These are phyloP conservation scores for Prunus mira DNA, from an alignment of 306 rosid species.

Conservation along the genomic window DNA sequence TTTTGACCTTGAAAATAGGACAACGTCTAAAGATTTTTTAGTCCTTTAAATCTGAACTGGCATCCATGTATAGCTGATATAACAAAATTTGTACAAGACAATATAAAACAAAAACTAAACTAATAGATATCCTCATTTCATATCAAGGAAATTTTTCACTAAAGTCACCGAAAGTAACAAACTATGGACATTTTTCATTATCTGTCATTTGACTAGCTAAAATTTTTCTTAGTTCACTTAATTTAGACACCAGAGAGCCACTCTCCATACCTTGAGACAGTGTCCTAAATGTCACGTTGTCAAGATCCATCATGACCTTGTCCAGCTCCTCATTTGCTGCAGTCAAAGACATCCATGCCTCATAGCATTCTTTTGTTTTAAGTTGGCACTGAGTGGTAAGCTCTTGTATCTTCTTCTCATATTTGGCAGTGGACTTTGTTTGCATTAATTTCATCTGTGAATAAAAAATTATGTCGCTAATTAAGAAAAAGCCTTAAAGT, in stretches of 20 bases:
- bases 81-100: not conserved
- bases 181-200: not conserved
- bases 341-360: slow-evolving; percentile 90
- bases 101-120: not conserved
- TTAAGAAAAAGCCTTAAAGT: slow-evolving; percentile 18
- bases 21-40: not conserved
- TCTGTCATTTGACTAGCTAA: not conserved
- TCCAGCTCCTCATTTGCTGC: slow-evolving; percentile 65
- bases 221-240: not conserved
- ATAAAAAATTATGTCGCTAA: slow-evolving; percentile 18
- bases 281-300: slow-evolving; percentile 62
- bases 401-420: slow-evolving; percentile 69
- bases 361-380: slow-evolving; percentile 79
- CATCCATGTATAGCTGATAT: not conserved
- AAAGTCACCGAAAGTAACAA: not conserved
- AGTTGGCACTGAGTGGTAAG: slow-evolving; percentile 59
- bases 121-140: not conserved
- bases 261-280: slow-evolving; percentile 51
- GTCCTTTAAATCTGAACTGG: not conserved
- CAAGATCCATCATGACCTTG: slow-evolving; percentile 67
- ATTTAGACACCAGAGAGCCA: slow-evolving; percentile 2
- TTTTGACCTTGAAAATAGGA: not conserved
- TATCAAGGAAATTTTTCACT: not conserved
- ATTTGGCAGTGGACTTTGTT: slow-evolving; percentile 59
- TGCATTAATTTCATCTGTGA: slow-evolving; percentile 67